A percentile compares a stretch with the other conserved stretches of the same genome.
phyloP scores from a whole-genome alignment of 371 early-diverging fungal genomes.

The Chytridium lagenaria region DNA sequence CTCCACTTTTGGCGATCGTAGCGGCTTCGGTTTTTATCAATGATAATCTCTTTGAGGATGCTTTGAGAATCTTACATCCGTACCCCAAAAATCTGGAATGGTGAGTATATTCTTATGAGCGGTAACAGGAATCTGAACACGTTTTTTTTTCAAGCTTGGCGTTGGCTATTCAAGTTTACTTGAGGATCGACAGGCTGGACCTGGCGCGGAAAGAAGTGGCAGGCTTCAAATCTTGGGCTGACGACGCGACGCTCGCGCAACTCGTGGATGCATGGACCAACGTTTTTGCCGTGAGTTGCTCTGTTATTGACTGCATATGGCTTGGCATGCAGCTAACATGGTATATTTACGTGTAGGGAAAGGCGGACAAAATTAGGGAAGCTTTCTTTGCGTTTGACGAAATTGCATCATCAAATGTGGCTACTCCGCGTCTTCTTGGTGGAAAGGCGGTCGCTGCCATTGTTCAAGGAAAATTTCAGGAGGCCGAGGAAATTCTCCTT shows the following conservation, averaged over 20 bases:
- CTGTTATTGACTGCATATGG: background rate
- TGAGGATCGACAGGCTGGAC: slow-evolving; percentile 83
- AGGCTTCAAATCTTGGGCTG: slow-evolving; percentile 82
- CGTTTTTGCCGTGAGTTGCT: slow-evolving; percentile 67
- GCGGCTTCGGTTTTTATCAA: slow-evolving; percentile 58
- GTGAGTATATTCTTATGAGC: slow-evolving; percentile 42
- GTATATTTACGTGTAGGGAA: slow-evolving; percentile 59
- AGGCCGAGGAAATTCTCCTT: slow-evolving; percentile 82
- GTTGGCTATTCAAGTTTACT: slow-evolving; percentile 77
- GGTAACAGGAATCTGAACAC: background rate
- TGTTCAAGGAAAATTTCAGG: slow-evolving; percentile 80
- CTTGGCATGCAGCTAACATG: background rate
- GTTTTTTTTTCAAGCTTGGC: slow-evolving; percentile 61
- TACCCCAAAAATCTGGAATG: slow-evolving; percentile 83
- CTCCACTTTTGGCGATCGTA: slow-evolving; percentile 56
- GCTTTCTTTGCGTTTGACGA: slow-evolving; percentile 94
- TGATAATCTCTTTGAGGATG: slow-evolving; percentile 62
- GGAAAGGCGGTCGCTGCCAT: slow-evolving; percentile 87
- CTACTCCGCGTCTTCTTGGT: slow-evolving; percentile 74
- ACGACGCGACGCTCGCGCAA: slow-evolving; percentile 85
- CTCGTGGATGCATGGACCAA: slow-evolving; percentile 92
- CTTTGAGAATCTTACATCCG: slow-evolving; percentile 69
- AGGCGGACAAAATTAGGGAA: slow-evolving; percentile 78
- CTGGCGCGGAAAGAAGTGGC: slow-evolving; percentile 82
- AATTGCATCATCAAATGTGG: slow-evolving; percentile 76